Evolutionary conservation across 495 filamentous ascomycete genomes (phyloP), one percentile per base, ranked within the genome.

Genomic region (Neurospora sublineolata): DNA sequence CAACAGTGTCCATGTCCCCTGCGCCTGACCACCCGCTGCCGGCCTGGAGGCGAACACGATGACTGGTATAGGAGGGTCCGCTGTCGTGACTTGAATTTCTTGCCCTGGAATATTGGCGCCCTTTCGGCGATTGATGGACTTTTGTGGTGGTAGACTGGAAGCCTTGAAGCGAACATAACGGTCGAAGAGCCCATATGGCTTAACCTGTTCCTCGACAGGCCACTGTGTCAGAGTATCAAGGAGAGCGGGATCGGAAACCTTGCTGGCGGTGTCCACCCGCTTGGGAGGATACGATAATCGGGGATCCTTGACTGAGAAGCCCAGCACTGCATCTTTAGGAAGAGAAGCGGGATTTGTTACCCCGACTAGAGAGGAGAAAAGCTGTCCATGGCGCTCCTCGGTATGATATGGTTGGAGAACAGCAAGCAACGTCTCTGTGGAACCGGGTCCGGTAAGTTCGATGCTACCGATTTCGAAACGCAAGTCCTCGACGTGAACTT

Each of bases 381-480:
- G 79, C 10, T 80, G 78, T 37, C 82, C 84, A 68, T 91, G 86
- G 16, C 77, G 81, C 33, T 86, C 80, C 42, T 79, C 74, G 3
- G 72, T 64, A 16, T 71, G 64, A 71, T 73, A 87, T 27, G 94
- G 90, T 68, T 87, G 85, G 68, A 99, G 85, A 20, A 91, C 83
- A 8, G 90, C 87, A 30, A 94, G 82, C 3, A 99, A 82, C 3
- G 93, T 86, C 79, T 97, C 93, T 3, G 91, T 94, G 8, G 93
- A 91, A 3, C 86, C 91, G 1, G 95, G 93, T 0, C 95, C 95
- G 0, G 87, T 90, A 70, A 97, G 83, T 73, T 97, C 92, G 68
- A 98, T 94, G 77, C 93, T 97, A 60, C 95, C 95, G 79, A 99
- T 91, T 75, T 98, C 94, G 76, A 93, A 98, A 3, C 95, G 88